Evolutionary conservation across 345 rosid genomes (phyloP).

Genomic region (Noccaea caerulescens): DNA sequence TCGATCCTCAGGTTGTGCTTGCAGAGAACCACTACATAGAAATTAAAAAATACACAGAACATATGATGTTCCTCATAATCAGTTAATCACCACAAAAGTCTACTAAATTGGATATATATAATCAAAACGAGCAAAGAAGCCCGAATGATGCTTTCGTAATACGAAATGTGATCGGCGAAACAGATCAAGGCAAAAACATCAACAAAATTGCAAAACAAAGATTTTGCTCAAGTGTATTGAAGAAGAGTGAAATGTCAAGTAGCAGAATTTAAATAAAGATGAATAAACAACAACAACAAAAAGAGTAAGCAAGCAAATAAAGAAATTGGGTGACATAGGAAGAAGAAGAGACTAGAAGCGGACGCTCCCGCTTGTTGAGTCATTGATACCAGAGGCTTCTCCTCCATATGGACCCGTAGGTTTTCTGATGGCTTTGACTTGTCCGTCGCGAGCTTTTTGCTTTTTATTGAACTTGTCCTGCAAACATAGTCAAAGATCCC

Average conservation of each 20-base stretch:
- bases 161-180: no score
- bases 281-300: slow-evolving; percentile 14
- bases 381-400: slow-evolving; percentile 69
- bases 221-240: slow-evolving; percentile 13
- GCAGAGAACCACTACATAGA: no score
- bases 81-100: no score
- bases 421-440: slow-evolving; percentile 59
- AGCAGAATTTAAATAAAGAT: not conserved
- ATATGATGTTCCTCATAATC: no score
- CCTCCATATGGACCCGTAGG: slow-evolving; percentile 66
- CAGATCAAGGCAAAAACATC: not conserved
- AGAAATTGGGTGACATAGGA: not conserved
- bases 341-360: slow-evolving; percentile 48
- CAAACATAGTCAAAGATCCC: slow-evolving; percentile 25
- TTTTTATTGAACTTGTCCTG: slow-evolving; percentile 60
- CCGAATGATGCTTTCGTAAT: no score
- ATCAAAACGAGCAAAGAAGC: no score
- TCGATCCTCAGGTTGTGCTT: no score
- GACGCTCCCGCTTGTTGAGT: slow-evolving; percentile 60
- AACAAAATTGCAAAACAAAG: slow-evolving; percentile 27
- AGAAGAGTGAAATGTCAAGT: slow-evolving; percentile 2
- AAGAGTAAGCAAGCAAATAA: not conserved
- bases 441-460: slow-evolving; percentile 58
- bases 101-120: no score
- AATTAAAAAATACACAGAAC: no score